Base-by-base conservation (phyloP, 805 yeast species). In the Candida taoyuanica region DNA sequence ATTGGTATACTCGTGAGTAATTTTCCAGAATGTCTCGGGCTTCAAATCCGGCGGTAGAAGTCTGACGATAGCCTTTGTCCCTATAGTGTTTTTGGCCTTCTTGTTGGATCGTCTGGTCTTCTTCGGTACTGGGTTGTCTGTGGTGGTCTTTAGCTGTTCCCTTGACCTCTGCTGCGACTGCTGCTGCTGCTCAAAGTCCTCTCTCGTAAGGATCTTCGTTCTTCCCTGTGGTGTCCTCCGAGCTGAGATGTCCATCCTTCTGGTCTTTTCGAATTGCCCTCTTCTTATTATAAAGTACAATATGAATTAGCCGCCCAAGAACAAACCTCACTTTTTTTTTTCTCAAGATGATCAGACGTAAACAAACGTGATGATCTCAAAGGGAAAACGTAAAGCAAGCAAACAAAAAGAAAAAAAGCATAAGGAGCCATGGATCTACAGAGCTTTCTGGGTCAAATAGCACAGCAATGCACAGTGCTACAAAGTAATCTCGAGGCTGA, bases 31-130 rank as follows among this genome's bases (percentile, higher is more conserved):
- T 6, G 50, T 55, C 1, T 44, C 49, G 17, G 59, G 54, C 2
- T 43, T 32, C 14, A 69, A 46, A 15, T 49, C 43, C 3, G 78
- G 74, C 3, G 78, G 78, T 11, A 74, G 52, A 7, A 65, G 50
- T 37, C 78, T 60, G 3, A 72, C 53, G 0, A 55, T 58, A 3
- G 68, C 42, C 31, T 55, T 55, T n/a, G 43, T 29, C 2, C 49
- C 57, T 11, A 20, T 17, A 17, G 34, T 20, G 34, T 34, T 32
- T 25, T 15, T 21, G 28, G 7, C 27, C 23, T 33, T 26, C 14
- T 8, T 21, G 25, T 8, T 21, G 25, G 25, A 21, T 7, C 25
- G 12, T 7, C 25, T 8, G 25, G 25, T 26, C 20, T 16, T 27
- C 28, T 24, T 12, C 37, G 24, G 26, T 13, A 19, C 25, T 30